phyloP scores from a whole-genome alignment of 495 filamentous ascomycete species.

The Penicillium herquei region DNA sequence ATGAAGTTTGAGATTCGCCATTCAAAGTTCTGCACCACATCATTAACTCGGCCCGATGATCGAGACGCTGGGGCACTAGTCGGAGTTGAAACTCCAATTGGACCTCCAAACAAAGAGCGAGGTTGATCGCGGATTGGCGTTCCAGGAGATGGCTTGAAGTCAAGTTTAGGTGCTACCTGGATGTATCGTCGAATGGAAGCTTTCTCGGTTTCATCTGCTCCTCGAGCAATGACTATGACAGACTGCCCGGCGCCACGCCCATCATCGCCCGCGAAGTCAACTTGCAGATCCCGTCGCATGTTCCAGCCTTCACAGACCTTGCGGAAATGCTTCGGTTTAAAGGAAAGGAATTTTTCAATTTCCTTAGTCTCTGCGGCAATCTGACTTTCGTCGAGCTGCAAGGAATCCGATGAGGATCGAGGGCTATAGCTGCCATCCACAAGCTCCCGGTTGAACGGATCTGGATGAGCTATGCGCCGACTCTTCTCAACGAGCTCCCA shows the following conservation, averaged over 20 bases:
- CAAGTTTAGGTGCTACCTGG: constrained; percentile 16
- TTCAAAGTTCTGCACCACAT: constrained; percentile 31
- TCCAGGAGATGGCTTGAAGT: constrained; percentile 13
- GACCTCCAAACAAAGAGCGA: constrained; percentile 40
- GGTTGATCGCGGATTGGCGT: not conserved
- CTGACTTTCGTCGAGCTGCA: constrained; percentile 69
- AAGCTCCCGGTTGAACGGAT: constrained; percentile 60
- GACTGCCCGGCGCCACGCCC: constrained; percentile 68
- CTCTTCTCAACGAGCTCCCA: constrained; percentile 81
- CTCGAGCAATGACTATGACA: constrained; percentile 71
- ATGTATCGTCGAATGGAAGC: constrained; percentile 54
- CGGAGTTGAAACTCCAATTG: constrained; percentile 10
- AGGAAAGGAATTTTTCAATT: constrained; percentile 72
- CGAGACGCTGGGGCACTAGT: constrained; percentile 28
- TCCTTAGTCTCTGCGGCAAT: constrained; percentile 71
- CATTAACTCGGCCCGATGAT: constrained; percentile 22
- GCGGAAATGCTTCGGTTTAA: constrained; percentile 75
- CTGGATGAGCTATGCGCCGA: constrained; percentile 65
- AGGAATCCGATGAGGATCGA: constrained; percentile 66
- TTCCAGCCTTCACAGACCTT: constrained; percentile 85
- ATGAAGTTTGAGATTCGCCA: constrained; percentile 63
- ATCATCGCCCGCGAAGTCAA: constrained; percentile 87
- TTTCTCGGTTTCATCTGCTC: constrained; percentile 53
- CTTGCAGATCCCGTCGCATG: constrained; percentile 81
- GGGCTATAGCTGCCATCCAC: constrained; percentile 68